A percentile compares a stretch with the other conserved stretches of the same genome.
Evolutionary conservation across 2,329 filamentous ascomycete species (phyloP).

Genomic region (Hymenoscyphus albidus): DNA sequence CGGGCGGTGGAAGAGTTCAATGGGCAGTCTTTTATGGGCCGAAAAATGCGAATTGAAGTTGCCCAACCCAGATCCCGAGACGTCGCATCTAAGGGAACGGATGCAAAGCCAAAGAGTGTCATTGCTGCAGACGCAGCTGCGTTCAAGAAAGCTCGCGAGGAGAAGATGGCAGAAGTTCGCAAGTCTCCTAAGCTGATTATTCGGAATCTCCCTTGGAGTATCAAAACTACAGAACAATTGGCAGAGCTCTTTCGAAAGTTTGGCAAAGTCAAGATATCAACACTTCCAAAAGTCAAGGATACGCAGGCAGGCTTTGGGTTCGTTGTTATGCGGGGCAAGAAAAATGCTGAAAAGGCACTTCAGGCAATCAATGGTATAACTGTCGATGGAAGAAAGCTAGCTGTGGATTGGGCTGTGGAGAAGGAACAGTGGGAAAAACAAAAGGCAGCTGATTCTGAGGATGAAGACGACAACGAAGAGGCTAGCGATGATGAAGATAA

Average conservation of each 20-base stretch:
- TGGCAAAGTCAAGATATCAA: conserved; percentile 85
- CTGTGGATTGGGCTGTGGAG: conserved; percentile 96
- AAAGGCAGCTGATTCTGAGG: conserved; percentile 38
- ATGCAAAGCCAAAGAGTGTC: conserved; percentile 35
- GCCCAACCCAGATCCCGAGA: conserved; percentile 80
- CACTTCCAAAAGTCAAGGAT: conserved; percentile 70
- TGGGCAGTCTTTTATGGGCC: conserved; percentile 71
- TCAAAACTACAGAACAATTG: conserved; percentile 82
- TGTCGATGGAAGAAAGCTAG: conserved; percentile 80
- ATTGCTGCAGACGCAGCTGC: conserved; percentile 38
- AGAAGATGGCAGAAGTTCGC: conserved; percentile 56
- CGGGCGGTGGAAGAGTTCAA: conserved; percentile 79
- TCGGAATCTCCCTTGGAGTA: conserved; percentile 91
- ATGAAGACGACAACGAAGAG: conserved; percentile 37
- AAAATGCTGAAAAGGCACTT: conserved; percentile 88
- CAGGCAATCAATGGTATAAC: conserved; percentile 83
- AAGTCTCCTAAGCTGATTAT: conserved; percentile 77
- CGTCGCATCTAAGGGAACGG: conserved; percentile 46
- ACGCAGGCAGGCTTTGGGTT: conserved; percentile 87
- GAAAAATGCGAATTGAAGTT: conserved; percentile 79
- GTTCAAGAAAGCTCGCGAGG: conserved; percentile 52
- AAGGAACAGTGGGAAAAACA: conserved; percentile 78
- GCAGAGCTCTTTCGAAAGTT: conserved; percentile 76
- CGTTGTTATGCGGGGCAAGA: conserved; percentile 78
- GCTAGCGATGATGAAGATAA: conserved; percentile 22